Evolutionary conservation across 345 rosid genomes (phyloP).

Genomic region (Mercurialis annua): DNA sequence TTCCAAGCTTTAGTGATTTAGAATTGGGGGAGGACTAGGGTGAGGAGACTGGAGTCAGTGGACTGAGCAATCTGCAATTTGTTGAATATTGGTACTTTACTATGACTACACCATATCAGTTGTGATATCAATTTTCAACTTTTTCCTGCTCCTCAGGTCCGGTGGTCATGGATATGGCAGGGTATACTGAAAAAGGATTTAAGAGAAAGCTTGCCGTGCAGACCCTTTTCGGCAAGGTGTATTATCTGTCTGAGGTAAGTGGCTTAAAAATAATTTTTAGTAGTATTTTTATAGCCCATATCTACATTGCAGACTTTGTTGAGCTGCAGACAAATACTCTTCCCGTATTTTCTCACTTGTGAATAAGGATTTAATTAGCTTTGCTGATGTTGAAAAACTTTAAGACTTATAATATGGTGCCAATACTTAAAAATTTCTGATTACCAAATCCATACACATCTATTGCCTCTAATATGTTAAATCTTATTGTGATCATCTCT

Average conservation of each 20-base stretch:
- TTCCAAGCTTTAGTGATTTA: not conserved
- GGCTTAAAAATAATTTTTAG: not conserved
- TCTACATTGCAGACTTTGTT: constrained; percentile 4
- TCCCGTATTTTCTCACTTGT: not conserved
- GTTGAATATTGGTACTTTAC: not conserved
- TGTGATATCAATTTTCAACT: constrained; percentile 8
- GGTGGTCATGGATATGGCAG: constrained; percentile 75
- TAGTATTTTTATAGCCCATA: not conserved
- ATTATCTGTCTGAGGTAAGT: constrained; percentile 82
- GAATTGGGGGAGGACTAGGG: not conserved
- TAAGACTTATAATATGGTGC: not conserved
- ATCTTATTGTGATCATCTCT: not conserved
- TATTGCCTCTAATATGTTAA: not conserved
- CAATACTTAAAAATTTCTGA: not conserved
- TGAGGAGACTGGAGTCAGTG: not conserved
- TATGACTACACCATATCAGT: not conserved
- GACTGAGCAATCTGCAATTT: not conserved
- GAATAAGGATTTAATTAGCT: not conserved
- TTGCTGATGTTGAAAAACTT: not conserved
- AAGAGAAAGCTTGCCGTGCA: constrained; percentile 95
- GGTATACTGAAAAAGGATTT: constrained; percentile 82
- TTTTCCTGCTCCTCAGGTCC: constrained; percentile 58
- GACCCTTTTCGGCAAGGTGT: constrained; percentile 78
- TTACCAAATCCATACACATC: constrained; percentile 2
- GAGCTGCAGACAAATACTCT: not conserved